A percentile compares a stretch with the other conserved stretches of the same genome.
These are phyloP conservation scores for Pezicula rhizophila DNA, from an alignment of 2,329 filamentous ascomycete species.

Conservation along the genomic window DNA sequence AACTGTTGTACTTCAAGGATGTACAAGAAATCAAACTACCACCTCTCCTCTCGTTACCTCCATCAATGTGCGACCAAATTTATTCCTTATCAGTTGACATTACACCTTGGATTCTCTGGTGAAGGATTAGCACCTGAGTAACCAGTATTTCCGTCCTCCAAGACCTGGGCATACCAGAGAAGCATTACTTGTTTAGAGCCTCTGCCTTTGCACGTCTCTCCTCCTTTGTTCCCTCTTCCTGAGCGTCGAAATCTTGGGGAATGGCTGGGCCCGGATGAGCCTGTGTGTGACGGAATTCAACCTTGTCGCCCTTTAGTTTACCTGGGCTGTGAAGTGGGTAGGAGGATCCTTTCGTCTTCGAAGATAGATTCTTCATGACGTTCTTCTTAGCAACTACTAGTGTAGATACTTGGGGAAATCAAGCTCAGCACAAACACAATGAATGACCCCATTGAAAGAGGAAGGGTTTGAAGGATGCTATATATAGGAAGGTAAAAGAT, in stretches of 20 bases:
- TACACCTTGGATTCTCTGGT: slow-evolving; percentile 3
- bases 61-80: neutral
- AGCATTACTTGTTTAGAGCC: slow-evolving; percentile 54
- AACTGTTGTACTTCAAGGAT: too few relatives aligned
- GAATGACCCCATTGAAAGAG: neutral
- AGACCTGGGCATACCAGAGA: slow-evolving; percentile 15
- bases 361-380: slow-evolving; percentile 30
- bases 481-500: neutral
- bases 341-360: slow-evolving; percentile 27
- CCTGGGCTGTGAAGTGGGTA: slow-evolving; percentile 30
- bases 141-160: slow-evolving; percentile 13
- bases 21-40: too few relatives aligned
- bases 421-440: neutral
- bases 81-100: too few relatives aligned
- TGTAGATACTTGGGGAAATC: neutral
- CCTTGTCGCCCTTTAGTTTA: slow-evolving; percentile 38
- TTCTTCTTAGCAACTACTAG: neutral
- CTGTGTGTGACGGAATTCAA: slow-evolving; percentile 43
- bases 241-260: slow-evolving; percentile 44
- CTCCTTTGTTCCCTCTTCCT: slow-evolving; percentile 59
- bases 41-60: too few relatives aligned
- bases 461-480: neutral
- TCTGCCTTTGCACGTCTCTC: slow-evolving; percentile 60
- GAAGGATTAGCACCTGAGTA: neutral
- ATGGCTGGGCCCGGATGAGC: slow-evolving; percentile 54